These are phyloP conservation scores for Abrus pulchellus DNA, from an alignment of 306 rosid genomes.

Conservation along the genomic window DNA sequence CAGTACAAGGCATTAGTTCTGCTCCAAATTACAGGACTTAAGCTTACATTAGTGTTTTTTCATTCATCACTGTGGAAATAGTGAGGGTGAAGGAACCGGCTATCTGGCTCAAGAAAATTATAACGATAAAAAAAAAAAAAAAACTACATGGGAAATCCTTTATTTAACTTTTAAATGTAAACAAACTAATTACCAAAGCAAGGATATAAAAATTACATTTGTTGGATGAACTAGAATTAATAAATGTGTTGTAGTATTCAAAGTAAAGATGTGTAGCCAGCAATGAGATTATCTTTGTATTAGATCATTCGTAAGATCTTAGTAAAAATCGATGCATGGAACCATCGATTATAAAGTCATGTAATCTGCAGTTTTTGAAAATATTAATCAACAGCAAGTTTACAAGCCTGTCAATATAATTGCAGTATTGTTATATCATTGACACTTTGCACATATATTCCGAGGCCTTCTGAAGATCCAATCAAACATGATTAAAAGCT, in stretches of 20 bases:
- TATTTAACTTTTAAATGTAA: slow-evolving; percentile 24
- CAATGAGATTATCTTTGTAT: slow-evolving; percentile 6
- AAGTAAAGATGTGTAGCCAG: slow-evolving; percentile 2
- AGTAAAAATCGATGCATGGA: slow-evolving; percentile 32
- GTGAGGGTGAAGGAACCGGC: background rate
- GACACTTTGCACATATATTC: slow-evolving; percentile 42
- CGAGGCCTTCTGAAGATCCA: slow-evolving; percentile 38
- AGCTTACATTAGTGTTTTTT: slow-evolving; percentile 4
- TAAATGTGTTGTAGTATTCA: background rate
- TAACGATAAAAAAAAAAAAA: background rate
- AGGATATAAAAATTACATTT: slow-evolving; percentile 9
- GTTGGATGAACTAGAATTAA: slow-evolving; percentile 8
- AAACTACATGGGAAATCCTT: slow-evolving; percentile 36
- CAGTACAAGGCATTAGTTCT: slow-evolving; percentile 33
- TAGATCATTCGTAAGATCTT: slow-evolving; percentile 23
- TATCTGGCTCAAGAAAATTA: background rate
- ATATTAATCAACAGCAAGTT: slow-evolving; percentile 46
- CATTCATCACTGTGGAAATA: slow-evolving; percentile 19
- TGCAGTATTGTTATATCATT: slow-evolving; percentile 35
- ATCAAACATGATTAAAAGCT: slow-evolving; percentile 51
- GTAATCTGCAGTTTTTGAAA: slow-evolving; percentile 38
- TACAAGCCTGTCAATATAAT: slow-evolving; percentile 51
- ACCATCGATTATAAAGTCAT: slow-evolving; percentile 48
- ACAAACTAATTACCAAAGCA: slow-evolving; percentile 1
- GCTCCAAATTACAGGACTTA: slow-evolving; percentile 5